Evolutionary conservation across 352 stramenopile species (phyloP).

Genomic region (Pythium pectinolyticum): DNA sequence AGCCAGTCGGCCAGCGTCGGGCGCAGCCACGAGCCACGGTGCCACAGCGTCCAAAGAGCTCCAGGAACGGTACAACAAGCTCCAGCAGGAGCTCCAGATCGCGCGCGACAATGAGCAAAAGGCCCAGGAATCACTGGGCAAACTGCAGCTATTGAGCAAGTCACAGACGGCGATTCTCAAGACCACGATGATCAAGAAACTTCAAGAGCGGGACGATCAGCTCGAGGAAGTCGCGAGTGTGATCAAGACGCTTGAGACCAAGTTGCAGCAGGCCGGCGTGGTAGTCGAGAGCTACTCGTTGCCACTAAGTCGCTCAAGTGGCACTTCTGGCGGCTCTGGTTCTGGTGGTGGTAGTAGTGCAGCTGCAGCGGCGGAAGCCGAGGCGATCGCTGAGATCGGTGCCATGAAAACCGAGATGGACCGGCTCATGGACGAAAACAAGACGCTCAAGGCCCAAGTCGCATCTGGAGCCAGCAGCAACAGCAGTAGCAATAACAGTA

Average conservation of each 20-base stretch:
- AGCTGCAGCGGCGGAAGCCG: conserved; percentile 35
- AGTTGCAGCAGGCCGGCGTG: conserved; percentile 54
- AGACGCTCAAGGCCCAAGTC: conserved; percentile 38
- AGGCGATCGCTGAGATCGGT: conserved; percentile 57
- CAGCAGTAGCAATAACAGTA: no score
- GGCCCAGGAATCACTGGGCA: conserved; percentile 75
- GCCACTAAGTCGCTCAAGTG: conserved; percentile 11
- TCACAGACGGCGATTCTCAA: conserved; percentile 85
- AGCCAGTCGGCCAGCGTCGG: conserved; percentile 15
- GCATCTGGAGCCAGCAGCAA: neutral
- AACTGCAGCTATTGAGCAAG: conserved; percentile 82
- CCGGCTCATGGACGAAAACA: conserved; percentile 70
- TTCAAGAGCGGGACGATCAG: conserved; percentile 63
- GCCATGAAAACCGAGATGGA: conserved; percentile 78
- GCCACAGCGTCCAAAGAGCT: conserved; percentile 24
- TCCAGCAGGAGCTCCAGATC: conserved; percentile 55
- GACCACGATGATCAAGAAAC: conserved; percentile 78
- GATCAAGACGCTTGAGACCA: conserved; percentile 65
- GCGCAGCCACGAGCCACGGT: conserved; percentile 25
- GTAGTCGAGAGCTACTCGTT: conserved; percentile 34
- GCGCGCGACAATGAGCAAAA: conserved; percentile 70
- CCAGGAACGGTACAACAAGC: conserved; percentile 49
- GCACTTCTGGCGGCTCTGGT: neutral
- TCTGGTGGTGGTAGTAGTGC: conserved; percentile 2
- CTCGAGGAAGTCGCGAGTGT: conserved; percentile 63